Base-by-base conservation (phyloP, 495 filamentous ascomycete species). In the Penicillium argentinense region DNA sequence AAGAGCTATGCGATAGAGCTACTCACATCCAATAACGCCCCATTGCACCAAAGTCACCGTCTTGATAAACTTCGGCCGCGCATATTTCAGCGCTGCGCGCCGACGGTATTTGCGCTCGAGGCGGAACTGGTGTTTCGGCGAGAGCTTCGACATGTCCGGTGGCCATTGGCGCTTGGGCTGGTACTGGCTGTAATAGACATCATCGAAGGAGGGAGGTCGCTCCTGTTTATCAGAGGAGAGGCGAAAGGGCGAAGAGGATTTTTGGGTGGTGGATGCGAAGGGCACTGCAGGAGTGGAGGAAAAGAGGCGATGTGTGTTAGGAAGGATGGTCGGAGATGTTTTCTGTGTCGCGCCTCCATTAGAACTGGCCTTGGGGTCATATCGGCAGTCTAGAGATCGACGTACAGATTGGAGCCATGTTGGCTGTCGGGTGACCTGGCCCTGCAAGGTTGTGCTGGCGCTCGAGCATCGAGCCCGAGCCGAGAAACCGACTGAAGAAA, bases 131-230 rank as follows among this genome's bases (percentile, higher is more conserved):
- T 97, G 84, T 61, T 87, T 90, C 12, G 72, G 67, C 4, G 84
- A 82, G 39, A 99, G 79, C 59, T 87, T 85, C 39, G 71, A 70
- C 75, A 97, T 90, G 65, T 97, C 89, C 2, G 93, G 93, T 16
- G 93, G 93, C 95, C 95, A 99, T 64, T 81, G 67, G 48, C 84
- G 86, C 64, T 91, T 89, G n/a, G 88, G 85, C 62, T 81, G 83
- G 77, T 86, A 91, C 1, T 72, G 79, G 53, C 79, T 84, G 50
- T 72, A 70, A 40, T 63, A 59, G 24, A 45, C 60, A 18, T 60
- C 57, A 24, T 64, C 48, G 26, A 46, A 43, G 16, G 42, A 17
- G 24, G 28, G 30, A 38, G 32, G 39, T 44, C 46, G 30, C 8
- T 41, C 33, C 11, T 49, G 19, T 33, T 54, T 68, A 39, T 52